Base-by-base conservation (phyloP, 768 basidiomycete species). In the Agrocybe praecox region DNA sequence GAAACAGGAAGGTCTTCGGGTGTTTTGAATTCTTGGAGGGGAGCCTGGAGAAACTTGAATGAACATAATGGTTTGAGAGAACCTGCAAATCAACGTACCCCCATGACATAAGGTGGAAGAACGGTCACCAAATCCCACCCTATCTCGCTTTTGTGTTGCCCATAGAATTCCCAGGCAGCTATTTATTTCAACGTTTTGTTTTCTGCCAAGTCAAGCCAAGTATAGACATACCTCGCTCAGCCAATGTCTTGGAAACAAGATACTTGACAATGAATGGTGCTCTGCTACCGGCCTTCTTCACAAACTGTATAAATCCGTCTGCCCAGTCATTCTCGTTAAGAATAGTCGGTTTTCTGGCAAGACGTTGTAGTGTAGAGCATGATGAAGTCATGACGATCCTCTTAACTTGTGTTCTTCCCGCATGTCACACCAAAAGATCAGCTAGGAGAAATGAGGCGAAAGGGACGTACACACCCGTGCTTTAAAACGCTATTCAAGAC, bases 331-430 rank as follows among this genome's bases (percentile, higher is more conserved):
- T 59, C 63, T 89, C 86, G 24, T 67, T 72, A 60, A 77, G 82
- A 6, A 71, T 70, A n/a, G 53, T 57, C 1, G 74, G 67, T 0
- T 62, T 58, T 0, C 66, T 55, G 2, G 63, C 58, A 11, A 59
- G 26, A 14, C 63, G 62, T 0, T 80, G 56, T 12, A 88, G 63
- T 0, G 85, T 71, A 0, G 81, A 87, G 33, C 68, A 71, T 0
- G 89, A 90, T 9, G 85, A 85, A 0, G 88, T 89, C 58, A 90
- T 69, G 14, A 92, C 83, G 43, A 94, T 73, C 2, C 92, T 83
- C 66, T 88, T 84, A 60, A 94, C 74, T 8, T 68, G 58, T 7
- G 77, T 60, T 57, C 81, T 76, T 63, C 29, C 53, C 8, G n/a
- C 3, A 12, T 6, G 36, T 15, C 12, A 5, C 26, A 9, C 9